These are phyloP conservation scores for Phytopythium cucurbitacearum DNA, from an alignment of 352 stramenopile genomes.

Conservation along the genomic window DNA sequence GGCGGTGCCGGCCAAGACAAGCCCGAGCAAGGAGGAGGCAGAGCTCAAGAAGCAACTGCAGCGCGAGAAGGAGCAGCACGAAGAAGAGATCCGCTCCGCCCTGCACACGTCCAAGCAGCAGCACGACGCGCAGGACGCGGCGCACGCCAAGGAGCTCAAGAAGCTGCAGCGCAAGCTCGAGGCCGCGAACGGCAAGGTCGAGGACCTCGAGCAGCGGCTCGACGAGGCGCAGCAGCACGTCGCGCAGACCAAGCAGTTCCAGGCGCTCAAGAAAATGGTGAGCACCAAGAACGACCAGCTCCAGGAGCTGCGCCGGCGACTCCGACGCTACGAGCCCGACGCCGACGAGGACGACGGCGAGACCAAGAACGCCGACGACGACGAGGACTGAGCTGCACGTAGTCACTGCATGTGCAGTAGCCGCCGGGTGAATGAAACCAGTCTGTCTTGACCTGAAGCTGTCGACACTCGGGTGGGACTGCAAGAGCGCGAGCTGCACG, in stretches of 20 bases:
- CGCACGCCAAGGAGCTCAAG: conserved; percentile 44
- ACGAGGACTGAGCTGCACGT: conserved; percentile 24
- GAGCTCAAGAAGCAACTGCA: conserved; percentile 33
- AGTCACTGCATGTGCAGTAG: not conserved
- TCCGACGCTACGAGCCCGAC: conserved; percentile 77
- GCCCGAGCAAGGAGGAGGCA: conserved; percentile 8
- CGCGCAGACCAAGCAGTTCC: conserved; percentile 79
- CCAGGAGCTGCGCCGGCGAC: conserved; percentile 48
- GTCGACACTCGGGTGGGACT: too few relatives aligned
- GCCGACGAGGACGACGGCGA: conserved; percentile 42
- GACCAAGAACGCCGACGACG: conserved; percentile 40
- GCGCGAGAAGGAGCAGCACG: conserved; percentile 34
- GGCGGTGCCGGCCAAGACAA: conserved; percentile 13
- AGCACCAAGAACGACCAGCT: conserved; percentile 82
- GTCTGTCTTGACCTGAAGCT: not conserved
- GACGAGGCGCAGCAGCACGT: conserved; percentile 66
- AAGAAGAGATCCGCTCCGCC: conserved; percentile 60
- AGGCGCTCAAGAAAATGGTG: conserved; percentile 80
- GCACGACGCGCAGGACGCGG: conserved; percentile 43
- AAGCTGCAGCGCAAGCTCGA: conserved; percentile 55
- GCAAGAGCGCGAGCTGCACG: too few relatives aligned
- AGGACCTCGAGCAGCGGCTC: conserved; percentile 50
- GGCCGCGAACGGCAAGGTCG: conserved; percentile 41
- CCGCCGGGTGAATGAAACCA: not conserved
- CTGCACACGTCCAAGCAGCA: conserved; percentile 38